phyloP scores from a whole-genome alignment of 179 eudicot species.

The Spinacia oleracea region DNA sequence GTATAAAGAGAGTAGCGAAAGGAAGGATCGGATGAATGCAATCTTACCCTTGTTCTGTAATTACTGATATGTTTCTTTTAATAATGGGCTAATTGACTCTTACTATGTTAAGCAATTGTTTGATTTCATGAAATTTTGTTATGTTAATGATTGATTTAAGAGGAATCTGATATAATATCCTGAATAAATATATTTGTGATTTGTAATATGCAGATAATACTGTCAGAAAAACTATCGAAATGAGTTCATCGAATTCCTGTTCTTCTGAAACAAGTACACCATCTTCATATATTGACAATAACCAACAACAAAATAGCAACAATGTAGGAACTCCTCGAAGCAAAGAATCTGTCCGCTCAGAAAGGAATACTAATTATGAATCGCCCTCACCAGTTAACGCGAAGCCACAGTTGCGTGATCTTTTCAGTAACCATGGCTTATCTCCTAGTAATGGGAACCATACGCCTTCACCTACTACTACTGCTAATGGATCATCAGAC shows the following conservation, averaged over 20 bases:
- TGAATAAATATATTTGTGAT: neutral
- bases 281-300: constrained; percentile 16
- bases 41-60: too few relatives aligned
- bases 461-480: constrained; percentile 13
- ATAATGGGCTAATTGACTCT: too few relatives aligned
- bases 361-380: neutral
- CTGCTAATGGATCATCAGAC: constrained; percentile 26
- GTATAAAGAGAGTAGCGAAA: too few relatives aligned
- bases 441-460: constrained; percentile 21
- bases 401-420: constrained; percentile 28
- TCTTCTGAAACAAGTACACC: constrained; percentile 13
- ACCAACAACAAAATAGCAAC: constrained; percentile 19
- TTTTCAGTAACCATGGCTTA: constrained; percentile 16
- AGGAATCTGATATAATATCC: too few relatives aligned
- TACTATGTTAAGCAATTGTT: too few relatives aligned
- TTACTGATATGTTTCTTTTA: too few relatives aligned
- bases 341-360: constrained; percentile 22
- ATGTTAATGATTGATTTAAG: neutral
- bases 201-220: constrained; percentile 26
- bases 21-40: too few relatives aligned
- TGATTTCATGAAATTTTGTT: neutral
- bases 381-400: constrained; percentile 26
- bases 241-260: constrained; percentile 7
- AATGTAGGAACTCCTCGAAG: constrained; percentile 20
- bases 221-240: constrained; percentile 16